phyloP scores from a whole-genome alignment of 2,329 filamentous ascomycete species.

The Fusarium guadeloupense region DNA sequence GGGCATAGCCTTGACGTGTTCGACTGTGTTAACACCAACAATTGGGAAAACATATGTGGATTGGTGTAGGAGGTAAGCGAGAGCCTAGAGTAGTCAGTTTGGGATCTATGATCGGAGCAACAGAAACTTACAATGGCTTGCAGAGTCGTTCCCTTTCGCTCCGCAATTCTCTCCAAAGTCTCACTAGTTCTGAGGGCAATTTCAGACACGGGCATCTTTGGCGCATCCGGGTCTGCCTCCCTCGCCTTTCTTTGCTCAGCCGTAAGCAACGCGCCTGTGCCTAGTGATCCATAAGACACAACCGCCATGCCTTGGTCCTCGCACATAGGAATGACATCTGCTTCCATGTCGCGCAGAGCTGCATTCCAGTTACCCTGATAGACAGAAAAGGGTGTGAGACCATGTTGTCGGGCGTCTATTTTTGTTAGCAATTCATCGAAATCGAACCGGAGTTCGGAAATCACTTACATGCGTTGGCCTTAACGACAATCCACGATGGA shows the following conservation, averaged over 20 bases:
- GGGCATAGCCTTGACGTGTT: constrained; percentile 11
- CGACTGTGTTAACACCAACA: constrained; percentile 14
- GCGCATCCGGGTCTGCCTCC: not conserved
- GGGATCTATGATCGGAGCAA: no score
- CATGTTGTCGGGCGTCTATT: constrained; percentile 39
- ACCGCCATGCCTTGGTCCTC: constrained; percentile 53
- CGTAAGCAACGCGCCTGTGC: constrained; percentile 1
- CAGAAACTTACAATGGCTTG: constrained; percentile 16
- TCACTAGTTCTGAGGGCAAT: not conserved
- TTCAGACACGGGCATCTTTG: not conserved
- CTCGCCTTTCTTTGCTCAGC: not conserved
- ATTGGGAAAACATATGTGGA: constrained; percentile 25
- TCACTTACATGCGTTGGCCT: constrained; percentile 33
- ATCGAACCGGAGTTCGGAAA: not conserved
- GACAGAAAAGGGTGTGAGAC: constrained; percentile 40
- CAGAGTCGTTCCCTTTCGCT: not conserved
- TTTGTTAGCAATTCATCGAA: not conserved
- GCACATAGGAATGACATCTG: constrained; percentile 48
- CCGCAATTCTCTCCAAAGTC: constrained; percentile 12
- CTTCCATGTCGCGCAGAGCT: constrained; percentile 42
- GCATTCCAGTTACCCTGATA: constrained; percentile 47
- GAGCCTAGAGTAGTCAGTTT: not conserved
- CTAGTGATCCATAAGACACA: constrained; percentile 52
- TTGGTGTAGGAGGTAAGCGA: constrained; percentile 24
- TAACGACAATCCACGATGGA: constrained; percentile 47